phyloP scores from a whole-genome alignment of 2,329 filamentous ascomycete genomes.

The Calonectria multiphialidica region DNA sequence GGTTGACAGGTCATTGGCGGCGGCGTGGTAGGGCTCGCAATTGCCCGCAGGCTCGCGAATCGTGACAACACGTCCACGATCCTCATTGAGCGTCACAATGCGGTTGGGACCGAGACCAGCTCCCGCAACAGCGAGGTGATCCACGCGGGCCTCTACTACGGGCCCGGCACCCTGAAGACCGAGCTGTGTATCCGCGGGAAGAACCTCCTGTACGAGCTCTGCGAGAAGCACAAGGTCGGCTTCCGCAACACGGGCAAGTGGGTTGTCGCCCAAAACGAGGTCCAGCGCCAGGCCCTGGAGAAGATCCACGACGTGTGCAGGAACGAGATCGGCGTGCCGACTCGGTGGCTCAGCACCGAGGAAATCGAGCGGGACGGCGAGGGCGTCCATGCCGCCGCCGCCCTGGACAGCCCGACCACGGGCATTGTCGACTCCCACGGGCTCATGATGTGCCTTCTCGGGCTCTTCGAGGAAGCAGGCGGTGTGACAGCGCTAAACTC shows the following conservation, averaged over 20 bases:
- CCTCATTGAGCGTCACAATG: constrained; percentile 82
- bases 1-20: constrained; percentile 64
- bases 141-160: constrained; percentile 95
- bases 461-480: constrained; percentile 80
- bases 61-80: constrained; percentile 74
- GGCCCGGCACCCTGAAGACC: constrained; percentile 81
- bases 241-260: constrained; percentile 88
- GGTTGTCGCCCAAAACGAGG: constrained; percentile 88
- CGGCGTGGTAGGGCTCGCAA: constrained; percentile 82
- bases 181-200: constrained; percentile 84
- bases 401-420: constrained; percentile 84
- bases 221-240: constrained; percentile 73
- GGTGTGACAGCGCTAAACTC: constrained; percentile 81
- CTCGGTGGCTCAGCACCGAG: constrained; percentile 72
- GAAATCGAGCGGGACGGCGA: constrained; percentile 79
- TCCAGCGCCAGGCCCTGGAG: constrained; percentile 74
- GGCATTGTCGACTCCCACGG: constrained; percentile 92
- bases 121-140: constrained; percentile 96
- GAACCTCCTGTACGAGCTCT: constrained; percentile 83
- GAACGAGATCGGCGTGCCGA: constrained; percentile 69
- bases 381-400: constrained; percentile 75
- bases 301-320: constrained; percentile 60
- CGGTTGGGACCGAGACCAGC: constrained; percentile 86
- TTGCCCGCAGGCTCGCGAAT: constrained; percentile 79
- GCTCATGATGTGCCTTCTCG: constrained; percentile 85